Evolutionary conservation across 345 rosid genomes (phyloP), one percentile per base, ranked within the genome.

Genomic region (Lenwebbia sp.): DNA sequence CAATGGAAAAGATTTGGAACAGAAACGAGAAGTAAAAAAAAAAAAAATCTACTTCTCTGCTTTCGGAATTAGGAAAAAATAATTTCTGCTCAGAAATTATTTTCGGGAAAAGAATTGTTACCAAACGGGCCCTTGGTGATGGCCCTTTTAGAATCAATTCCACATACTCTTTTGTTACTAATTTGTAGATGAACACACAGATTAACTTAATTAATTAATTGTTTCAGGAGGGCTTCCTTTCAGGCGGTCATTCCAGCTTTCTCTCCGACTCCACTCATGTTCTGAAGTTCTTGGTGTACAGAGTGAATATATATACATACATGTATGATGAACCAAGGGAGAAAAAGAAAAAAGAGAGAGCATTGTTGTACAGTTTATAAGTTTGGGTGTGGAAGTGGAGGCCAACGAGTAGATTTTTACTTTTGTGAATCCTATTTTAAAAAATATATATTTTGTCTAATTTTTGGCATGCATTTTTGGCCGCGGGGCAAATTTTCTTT

Each of bases 201-300:
- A 70, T 33, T 40, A 19, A 70, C 13, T 41, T 49, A 49, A 49
- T 49, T 49, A 49, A 49, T 49, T 49, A 49, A 49, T 49, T 49
- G 60, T 54, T 76, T 37, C 87, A 81, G 84, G 54, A 81, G 82
- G 57, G 58, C 55, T 50, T 82, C 85, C 8, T 44, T 76, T 28
- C 49, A 60, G 75, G 52, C 65, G 83, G 83, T 81, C 23, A 85
- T 85, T 57, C 87, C 84, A 17, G 84, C 87, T n/a, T 85, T 81
- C 82, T 78, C 87, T 81, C 87, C 87, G 19, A 49, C 87, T 62
- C 87, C 87, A n/a, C 81, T 85, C 84, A 81, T 85, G 75, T 85
- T 85, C 52, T 85, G 75, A 57, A 70, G 26, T 57, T 41, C 58
- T 33, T 70, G 78, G 47, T 70, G 78, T 65, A 33, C 78, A 65